Percentiles rank a stretch among this genome's conserved stretches.
These are phyloP conservation scores for Apiospora arundinis DNA, from an alignment of 2,329 filamentous ascomycete genomes.

Conservation along the genomic window DNA sequence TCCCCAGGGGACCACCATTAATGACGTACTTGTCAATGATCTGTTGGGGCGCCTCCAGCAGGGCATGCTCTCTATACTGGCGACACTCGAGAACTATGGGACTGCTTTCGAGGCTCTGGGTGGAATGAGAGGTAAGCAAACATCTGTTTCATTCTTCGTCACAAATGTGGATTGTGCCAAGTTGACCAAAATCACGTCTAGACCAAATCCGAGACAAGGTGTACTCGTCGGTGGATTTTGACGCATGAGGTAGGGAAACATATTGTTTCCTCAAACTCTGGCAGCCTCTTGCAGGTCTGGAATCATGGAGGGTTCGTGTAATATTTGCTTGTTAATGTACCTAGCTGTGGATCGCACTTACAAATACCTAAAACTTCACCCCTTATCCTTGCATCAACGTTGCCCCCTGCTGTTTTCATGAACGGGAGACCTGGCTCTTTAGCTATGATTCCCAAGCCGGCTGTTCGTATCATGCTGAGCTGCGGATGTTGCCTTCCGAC, in stretches of 20 bases:
- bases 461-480: neutral
- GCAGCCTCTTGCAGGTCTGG: neutral
- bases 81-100: constrained; percentile 51
- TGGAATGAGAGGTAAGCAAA: constrained; percentile 50
- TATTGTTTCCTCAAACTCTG: neutral
- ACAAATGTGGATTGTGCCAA: neutral
- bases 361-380: neutral
- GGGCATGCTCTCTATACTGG: constrained; percentile 48
- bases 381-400: neutral
- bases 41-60: constrained; percentile 48
- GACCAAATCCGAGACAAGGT: constrained; percentile 29
- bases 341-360: neutral
- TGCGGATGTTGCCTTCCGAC: neutral
- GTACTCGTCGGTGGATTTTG: constrained; percentile 19
- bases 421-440: neutral
- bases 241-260: neutral
- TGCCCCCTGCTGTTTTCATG: neutral
- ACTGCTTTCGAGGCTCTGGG: constrained; percentile 52
- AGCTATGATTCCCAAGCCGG: neutral
- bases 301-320: neutral
- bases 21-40: constrained; percentile 39
- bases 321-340: neutral
- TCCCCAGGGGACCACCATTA: constrained; percentile 33
- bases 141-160: neutral
- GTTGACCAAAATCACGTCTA: neutral